Evolutionary conservation across 192 early-diverging fungal genomes (phyloP), one percentile per base, ranked within the genome.

Genomic region (Mortierella antarctica): DNA sequence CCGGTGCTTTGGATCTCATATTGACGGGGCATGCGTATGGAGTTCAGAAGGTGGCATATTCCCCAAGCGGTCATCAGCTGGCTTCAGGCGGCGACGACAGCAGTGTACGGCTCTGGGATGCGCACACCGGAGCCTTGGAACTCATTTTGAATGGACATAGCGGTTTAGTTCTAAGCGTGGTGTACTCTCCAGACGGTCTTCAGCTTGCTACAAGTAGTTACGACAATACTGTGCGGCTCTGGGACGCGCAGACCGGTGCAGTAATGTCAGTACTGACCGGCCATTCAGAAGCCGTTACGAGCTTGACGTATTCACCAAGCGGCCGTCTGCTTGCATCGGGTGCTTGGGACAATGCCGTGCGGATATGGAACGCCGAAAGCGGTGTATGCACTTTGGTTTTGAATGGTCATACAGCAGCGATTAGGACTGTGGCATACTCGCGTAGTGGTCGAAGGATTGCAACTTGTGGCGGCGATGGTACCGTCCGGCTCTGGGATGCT

Each of bases 61-160:
- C 69, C 13, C 69, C 69, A 18, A 62, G 20, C 31, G 48, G 57
- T n/a, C 39, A 62, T 13, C 57, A 53, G 11, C 2, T 70, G 1
- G 69, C 59, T 2, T 42, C 14, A 21, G 18, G 7, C 46, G 42
- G 18, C 5, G 5, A 0, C 31, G 47, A 63, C 13, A 40, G 20
- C 47, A 63, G 13, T 0, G 63, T 51, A 52, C 11, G 40, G 7
- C 48, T 65, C 2, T 49, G 12, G 14, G 63, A 40, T 1, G 8
- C 50, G 1, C 51, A 23, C 15, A 31, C 31, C 6, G 63, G 50
- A 21, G 13, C 1, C 3, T 40, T 23, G 17, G 21, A 48, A n/a
- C 13, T 50, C 15, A 53, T 67, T 17, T 8, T 56, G 17, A 20
- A 10, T 45, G 65, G 53, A 0, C 50, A 56, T 15, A 18, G 2